Percentiles rank a stretch among this genome's conserved stretches.
These are phyloP conservation scores for Rhynchospora pubera DNA, from an alignment of 176 grass and related monocot genomes.

Conservation along the genomic window DNA sequence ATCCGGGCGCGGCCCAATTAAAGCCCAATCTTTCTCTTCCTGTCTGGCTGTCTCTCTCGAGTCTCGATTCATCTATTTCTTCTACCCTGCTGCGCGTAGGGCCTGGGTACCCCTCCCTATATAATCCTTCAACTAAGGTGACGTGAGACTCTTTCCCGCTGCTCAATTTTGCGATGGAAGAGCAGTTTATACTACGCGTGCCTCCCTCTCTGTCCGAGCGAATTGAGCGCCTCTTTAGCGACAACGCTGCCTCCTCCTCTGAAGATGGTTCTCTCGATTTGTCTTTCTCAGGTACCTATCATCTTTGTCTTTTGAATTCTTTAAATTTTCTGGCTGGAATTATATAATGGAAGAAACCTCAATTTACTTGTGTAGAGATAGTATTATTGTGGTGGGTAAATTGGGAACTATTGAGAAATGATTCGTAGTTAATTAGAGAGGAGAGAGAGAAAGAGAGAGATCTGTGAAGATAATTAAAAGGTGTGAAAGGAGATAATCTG, in stretches of 20 bases:
- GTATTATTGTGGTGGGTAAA: not conserved
- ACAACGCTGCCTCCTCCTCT: constrained; percentile 46
- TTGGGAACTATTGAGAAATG: not conserved
- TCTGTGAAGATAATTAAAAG: no score
- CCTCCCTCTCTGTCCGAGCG: constrained; percentile 61
- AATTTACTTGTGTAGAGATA: not conserved
- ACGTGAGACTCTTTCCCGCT: not conserved
- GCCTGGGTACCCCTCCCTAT: no score
- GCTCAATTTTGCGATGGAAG: constrained; percentile 44
- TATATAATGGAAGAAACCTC: not conserved
- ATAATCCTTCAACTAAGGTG: not conserved
- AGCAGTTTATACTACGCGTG: constrained; percentile 87
- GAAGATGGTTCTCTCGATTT: constrained; percentile 69
- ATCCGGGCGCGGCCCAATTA: no score
- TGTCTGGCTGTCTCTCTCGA: no score
- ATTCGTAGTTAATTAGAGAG: not conserved
- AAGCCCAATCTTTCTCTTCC: not conserved
- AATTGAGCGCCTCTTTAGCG: constrained; percentile 71
- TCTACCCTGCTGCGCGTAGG: no score
- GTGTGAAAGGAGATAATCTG: not conserved
- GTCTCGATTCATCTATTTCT: not conserved
- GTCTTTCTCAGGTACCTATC: constrained; percentile 64
- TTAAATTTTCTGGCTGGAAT: not conserved
- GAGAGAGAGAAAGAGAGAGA: not conserved
- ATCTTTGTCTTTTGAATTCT: not conserved